Evolutionary conservation across 768 basidiomycete genomes (phyloP), one percentile per base, ranked within the genome.

Genomic region (Lyophyllum shimeji): DNA sequence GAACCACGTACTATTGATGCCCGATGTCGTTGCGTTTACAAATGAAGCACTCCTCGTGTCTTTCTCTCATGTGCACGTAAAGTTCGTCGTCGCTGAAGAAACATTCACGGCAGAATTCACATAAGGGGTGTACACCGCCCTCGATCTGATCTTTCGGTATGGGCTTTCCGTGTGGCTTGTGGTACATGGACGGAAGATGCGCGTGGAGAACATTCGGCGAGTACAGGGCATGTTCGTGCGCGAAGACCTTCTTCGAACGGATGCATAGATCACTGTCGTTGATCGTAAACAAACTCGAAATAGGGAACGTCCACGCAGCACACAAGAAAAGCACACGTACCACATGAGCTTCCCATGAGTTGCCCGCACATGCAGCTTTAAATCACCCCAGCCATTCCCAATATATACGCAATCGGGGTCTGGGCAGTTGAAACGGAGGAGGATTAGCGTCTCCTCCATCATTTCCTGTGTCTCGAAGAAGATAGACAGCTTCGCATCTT

Each of bases 371-470:
- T 99, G 96, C 17, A 91, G 76, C 68, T 90, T 93, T 23, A 99
- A 77, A 67, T 95, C 91, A 23, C 83, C 83, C 96, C 96, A 98
- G 20, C 93, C 92, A 33, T 84, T 84, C 0, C 83, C 93, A 59
- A 89, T 86, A 62, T 89, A 91, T 50, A 87, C 87, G 65, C 96
- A 99, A 50, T 87, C 81, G 0, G 81, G 64, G 61, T 91, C 89
- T 0, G 96, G 93, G 65, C 96, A 98, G 67, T 97, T 98, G 80
- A 93, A 98, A 1, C 95, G 84, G 11, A 99, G 84, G 17, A 99
- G 79, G 6, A 95, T 79, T 23, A 98, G 77, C 0, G 93, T 92
- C 34, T 95, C 93, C 62, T 98, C 93, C 92, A 96, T 96, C 87
- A 93, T 93, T 63, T 89, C 94, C 63, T 81, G 82, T 23, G 87